phyloP scores from a whole-genome alignment of 2,329 filamentous ascomycete genomes.

The Verticillium tricorpus region DNA sequence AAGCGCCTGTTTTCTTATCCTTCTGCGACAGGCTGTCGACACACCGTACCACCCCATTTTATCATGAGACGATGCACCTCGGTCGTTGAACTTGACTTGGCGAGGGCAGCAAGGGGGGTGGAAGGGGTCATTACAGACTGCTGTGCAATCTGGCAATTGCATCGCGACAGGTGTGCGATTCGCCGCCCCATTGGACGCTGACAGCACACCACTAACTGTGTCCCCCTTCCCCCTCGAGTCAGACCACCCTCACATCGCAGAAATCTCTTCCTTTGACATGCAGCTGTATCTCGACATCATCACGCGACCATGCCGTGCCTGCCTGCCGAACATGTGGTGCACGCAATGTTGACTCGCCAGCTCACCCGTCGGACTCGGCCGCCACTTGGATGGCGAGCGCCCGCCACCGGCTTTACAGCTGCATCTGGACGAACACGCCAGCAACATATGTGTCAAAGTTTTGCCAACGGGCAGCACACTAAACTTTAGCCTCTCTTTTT shows the following conservation, averaged over 20 bases:
- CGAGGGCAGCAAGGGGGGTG: not conserved
- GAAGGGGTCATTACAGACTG: not conserved
- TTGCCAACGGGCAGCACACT: not conserved
- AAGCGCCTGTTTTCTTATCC: not conserved
- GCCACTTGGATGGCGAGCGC: not conserved
- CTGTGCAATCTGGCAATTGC: not conserved
- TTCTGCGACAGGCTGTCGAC: not conserved
- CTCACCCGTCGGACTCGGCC: not conserved
- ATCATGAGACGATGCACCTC: not conserved
- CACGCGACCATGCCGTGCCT: not conserved
- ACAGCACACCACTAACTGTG: not conserved
- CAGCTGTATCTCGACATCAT: not conserved
- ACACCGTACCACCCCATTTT: not conserved
- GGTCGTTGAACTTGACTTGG: not conserved
- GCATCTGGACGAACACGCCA: not conserved
- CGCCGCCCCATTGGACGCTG: not conserved
- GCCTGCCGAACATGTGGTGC: not conserved
- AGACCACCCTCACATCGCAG: not conserved
- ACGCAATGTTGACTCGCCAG: not conserved
- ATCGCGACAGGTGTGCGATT: not conserved
- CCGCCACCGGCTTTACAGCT: not conserved
- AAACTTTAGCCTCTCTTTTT: not conserved
- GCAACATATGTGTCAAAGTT: not conserved
- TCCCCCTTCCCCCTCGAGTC: not conserved
- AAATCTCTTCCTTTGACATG: not conserved